phyloP scores from a whole-genome alignment of 495 filamentous ascomycete genomes.

The Talaromyces wortmannii region DNA sequence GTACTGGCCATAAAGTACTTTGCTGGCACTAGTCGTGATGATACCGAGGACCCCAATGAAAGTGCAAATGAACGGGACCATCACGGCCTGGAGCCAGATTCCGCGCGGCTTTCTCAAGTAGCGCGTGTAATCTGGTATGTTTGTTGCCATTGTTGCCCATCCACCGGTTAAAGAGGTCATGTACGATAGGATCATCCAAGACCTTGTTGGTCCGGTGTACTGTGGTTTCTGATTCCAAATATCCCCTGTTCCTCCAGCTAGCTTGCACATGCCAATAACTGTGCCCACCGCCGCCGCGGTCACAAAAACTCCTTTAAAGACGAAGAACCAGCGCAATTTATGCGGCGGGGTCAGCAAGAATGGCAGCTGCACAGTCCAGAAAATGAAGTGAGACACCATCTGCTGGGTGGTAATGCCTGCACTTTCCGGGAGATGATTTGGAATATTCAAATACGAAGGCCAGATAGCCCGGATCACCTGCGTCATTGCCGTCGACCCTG shows the following conservation, averaged over 20 bases:
- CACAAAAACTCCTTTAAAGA: constrained; percentile 37
- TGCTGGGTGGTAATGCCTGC: constrained; percentile 40
- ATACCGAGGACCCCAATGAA: constrained; percentile 39
- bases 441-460: constrained; percentile 29
- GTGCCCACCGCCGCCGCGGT: constrained; percentile 6
- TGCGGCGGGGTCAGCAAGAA: constrained; percentile 38
- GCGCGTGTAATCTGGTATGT: constrained; percentile 53
- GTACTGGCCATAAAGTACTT: constrained; percentile 39
- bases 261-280: neutral
- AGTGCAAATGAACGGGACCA: constrained; percentile 50
- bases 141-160: constrained; percentile 27
- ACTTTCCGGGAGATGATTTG: constrained; percentile 35
- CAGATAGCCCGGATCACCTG: constrained; percentile 36
- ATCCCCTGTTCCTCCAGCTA: constrained; percentile 32
- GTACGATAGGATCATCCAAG: constrained; percentile 32
- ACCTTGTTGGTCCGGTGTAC: constrained; percentile 28
- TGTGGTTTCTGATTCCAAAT: constrained; percentile 36
- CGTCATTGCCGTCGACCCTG: constrained; percentile 32
- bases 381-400: constrained; percentile 39
- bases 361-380: constrained; percentile 40
- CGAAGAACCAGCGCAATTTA: constrained; percentile 41
- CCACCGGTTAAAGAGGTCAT: constrained; percentile 29
- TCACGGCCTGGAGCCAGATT: constrained; percentile 46
- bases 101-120: constrained; percentile 41
- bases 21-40: constrained; percentile 38